phyloP scores from a whole-genome alignment of 2,329 filamentous ascomycete genomes.

The Chrysosporium queenslandicum region DNA sequence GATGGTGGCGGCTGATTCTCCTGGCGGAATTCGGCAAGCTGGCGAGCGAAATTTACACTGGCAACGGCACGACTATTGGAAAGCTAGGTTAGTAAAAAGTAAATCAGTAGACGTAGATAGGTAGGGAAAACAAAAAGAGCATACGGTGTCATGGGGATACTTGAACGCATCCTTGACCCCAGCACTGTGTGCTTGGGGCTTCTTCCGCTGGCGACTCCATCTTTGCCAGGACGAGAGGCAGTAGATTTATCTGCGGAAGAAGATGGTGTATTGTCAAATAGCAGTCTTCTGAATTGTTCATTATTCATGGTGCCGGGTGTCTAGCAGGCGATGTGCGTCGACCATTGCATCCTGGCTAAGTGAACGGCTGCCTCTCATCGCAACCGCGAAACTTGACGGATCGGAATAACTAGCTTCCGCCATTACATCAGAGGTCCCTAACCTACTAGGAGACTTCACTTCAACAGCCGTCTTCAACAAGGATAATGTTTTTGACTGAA shows the following conservation, averaged over 20 bases:
- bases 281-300: constrained; percentile 76
- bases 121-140: constrained; percentile 25
- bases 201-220: constrained; percentile 19
- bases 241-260: constrained; percentile 25
- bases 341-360: no score
- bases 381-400: no score
- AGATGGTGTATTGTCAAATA: constrained; percentile 47
- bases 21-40: constrained; percentile 65
- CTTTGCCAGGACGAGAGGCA: constrained; percentile 13
- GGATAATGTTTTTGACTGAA: no score
- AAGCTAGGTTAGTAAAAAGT: not conserved
- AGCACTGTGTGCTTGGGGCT: constrained; percentile 44
- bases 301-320: constrained; percentile 71
- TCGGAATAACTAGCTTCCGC: not conserved
- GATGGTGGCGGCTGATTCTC: constrained; percentile 43
- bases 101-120: not conserved
- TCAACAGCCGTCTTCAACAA: no score
- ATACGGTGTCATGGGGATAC: constrained; percentile 90
- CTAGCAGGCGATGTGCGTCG: no score
- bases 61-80: constrained; percentile 54
- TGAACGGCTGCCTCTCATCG: no score
- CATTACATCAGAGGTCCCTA: no score
- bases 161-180: constrained; percentile 67
- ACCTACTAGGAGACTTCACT: no score
- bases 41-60: constrained; percentile 66